These are phyloP conservation scores for Zymoseptoria tritici DNA, from an alignment of 2,329 filamentous ascomycete genomes.

Conservation along the genomic window DNA sequence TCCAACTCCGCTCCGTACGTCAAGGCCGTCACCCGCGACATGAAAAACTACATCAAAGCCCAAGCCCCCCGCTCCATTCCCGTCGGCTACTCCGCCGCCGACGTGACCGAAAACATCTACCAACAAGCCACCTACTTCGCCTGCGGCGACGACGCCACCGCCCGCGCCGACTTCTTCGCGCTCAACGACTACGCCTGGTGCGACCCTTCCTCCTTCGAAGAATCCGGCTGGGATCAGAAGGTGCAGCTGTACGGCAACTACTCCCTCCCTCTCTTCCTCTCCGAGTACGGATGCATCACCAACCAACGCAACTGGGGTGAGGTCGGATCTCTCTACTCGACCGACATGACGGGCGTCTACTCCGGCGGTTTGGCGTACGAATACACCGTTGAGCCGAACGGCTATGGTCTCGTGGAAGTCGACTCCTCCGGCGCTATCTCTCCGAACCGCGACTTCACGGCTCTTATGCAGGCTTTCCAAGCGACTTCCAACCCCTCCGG, in stretches of 20 bases:
- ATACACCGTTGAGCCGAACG: constrained; percentile 72
- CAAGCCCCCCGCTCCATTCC: constrained; percentile 61
- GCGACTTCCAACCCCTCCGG: constrained; percentile 47
- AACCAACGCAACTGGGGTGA: constrained; percentile 77
- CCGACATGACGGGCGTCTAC: constrained; percentile 80
- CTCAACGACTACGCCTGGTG: constrained; percentile 90
- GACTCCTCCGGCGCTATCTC: constrained; percentile 44
- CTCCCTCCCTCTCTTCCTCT: constrained; percentile 83
- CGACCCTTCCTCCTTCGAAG: constrained; percentile 58
- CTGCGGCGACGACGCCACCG: constrained; percentile 70
- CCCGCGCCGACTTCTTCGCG: constrained; percentile 76
- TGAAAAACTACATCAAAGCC: constrained; percentile 72
- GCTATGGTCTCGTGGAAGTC: constrained; percentile 72
- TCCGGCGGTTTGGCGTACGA: constrained; percentile 94
- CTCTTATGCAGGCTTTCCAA: constrained; percentile 45
- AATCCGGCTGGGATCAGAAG: constrained; percentile 78
- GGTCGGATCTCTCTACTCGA: constrained; percentile 68
- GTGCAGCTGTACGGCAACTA: constrained; percentile 81
- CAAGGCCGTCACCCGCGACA: constrained; percentile 66
- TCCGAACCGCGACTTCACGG: constrained; percentile 56
- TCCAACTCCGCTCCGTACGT: constrained; percentile 61
- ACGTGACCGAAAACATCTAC: constrained; percentile 75
- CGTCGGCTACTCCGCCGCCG: constrained; percentile 78
- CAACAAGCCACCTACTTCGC: constrained; percentile 88
- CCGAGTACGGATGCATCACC: constrained; percentile 83